Conservation (phyloP, 148 eudicot genomes). For the Dysphania ambrosioides region DNA sequence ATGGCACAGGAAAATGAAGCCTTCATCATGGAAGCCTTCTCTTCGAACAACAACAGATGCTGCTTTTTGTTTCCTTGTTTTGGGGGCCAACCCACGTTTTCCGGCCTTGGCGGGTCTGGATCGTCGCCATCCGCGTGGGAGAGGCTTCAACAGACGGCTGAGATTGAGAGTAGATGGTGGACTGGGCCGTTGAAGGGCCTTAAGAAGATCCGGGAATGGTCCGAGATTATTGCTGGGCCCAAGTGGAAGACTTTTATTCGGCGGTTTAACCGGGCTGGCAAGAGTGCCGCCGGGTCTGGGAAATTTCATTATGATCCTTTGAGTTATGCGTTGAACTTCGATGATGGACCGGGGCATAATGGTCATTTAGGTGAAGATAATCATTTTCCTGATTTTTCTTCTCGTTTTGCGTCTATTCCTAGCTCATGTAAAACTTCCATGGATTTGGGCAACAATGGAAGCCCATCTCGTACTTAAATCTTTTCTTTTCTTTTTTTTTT, state of each 20-base stretch:
- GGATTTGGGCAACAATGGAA: conserved; percentile 26
- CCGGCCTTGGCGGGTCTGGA: conserved; percentile 4
- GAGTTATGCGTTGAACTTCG: conserved; percentile 75
- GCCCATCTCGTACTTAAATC: conserved; percentile 1
- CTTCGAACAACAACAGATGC: conserved; percentile 25
- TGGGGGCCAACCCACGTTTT: conserved; percentile 13
- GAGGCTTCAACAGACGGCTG: conserved; percentile 33
- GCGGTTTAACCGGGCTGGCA: conserved; percentile 43
- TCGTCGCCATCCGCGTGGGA: conserved; percentile 36
- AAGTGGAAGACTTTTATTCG: conserved; percentile 86
- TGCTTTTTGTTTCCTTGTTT: conserved; percentile 29
- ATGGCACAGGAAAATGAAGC: conserved; percentile 7
- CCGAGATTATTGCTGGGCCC: conserved; percentile 75
- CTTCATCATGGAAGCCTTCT: conserved; percentile 14
- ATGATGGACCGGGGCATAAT: conserved; percentile 49
- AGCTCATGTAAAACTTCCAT: conserved; percentile 21
- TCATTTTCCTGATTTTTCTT: conserved; percentile 35
- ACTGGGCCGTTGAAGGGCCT: conserved; percentile 47
- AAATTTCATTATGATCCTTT: conserved; percentile 68
- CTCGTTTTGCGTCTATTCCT: conserved; percentile 27
- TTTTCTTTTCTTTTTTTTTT: neutral
- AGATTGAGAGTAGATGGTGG: conserved; percentile 34
- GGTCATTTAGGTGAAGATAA: conserved; percentile 34
- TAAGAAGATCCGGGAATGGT: conserved; percentile 73
- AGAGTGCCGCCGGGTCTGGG: conserved; percentile 9